phyloP scores from a whole-genome alignment of 257 asterid species.

The Solanum paucissectum region DNA sequence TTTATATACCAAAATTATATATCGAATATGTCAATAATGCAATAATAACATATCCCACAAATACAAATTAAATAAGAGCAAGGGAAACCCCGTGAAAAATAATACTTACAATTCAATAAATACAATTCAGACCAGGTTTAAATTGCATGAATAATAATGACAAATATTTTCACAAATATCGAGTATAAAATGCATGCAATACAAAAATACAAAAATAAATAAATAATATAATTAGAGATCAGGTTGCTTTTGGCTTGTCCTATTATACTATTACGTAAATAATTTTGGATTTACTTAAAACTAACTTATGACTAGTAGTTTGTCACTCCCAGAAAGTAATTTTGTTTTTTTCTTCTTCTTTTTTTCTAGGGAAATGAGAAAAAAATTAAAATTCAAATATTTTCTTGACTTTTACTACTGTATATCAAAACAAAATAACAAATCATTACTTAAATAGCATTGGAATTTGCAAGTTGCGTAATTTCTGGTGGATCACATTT shows the following conservation, averaged over 20 bases:
- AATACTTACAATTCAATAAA: not conserved
- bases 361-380: not conserved
- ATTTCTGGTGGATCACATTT: not conserved
- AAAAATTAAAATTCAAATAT: not conserved
- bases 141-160: not conserved
- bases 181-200: not conserved
- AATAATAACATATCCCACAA: not conserved
- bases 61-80: not conserved
- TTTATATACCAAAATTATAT: not conserved
- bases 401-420: not conserved
- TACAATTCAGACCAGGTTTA: not conserved
- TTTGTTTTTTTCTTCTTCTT: not conserved
- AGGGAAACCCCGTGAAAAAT: not conserved
- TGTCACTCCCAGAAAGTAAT: constrained; percentile 3
- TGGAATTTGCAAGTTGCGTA: not conserved
- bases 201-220: not conserved
- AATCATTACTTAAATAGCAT: not conserved
- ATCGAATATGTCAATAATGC: not conserved
- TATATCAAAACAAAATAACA: not conserved
- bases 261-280: not conserved
- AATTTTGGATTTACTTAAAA: not conserved
- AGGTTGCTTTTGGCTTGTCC: not conserved
- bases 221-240: not conserved
- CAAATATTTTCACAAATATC: not conserved
- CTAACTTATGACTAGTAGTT: not conserved